Conservation (phyloP, 2,329 filamentous ascomycete species). For the Beauveria pseudobassiana region DNA sequence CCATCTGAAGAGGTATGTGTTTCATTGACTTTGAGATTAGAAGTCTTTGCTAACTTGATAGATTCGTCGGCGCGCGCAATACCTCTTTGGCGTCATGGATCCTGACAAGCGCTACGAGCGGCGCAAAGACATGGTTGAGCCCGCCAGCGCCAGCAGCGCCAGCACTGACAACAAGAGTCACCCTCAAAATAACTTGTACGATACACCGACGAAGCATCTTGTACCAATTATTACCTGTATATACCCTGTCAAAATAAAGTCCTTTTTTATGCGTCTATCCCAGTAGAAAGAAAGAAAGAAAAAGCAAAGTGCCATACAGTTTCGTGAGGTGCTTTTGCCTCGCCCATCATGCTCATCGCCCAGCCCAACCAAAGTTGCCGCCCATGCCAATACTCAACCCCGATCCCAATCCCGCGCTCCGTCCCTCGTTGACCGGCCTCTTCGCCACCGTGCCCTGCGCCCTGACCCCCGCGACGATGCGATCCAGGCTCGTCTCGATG, state of each 20-base stretch:
- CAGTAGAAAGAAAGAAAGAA: neutral
- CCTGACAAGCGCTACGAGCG: constrained; percentile 35
- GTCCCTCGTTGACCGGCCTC: constrained; percentile 66
- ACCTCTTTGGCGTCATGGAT: constrained; percentile 33
- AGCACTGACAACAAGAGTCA: constrained; percentile 19
- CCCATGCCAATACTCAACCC: constrained; percentile 52
- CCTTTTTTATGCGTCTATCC: constrained; percentile 3
- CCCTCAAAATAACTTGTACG: constrained; percentile 21
- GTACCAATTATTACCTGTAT: constrained; percentile 19
- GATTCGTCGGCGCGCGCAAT: constrained; percentile 30
- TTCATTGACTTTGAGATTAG: neutral
- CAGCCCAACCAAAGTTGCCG: constrained; percentile 50
- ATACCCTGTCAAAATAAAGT: constrained; percentile 7
- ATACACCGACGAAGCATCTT: constrained; percentile 20
- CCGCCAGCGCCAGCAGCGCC: constrained; percentile 13
- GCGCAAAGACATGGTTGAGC: constrained; percentile 30
- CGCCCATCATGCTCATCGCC: constrained; percentile 22
- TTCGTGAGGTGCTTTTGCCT: neutral
- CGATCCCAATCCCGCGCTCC: constrained; percentile 37
- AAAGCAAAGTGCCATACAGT: neutral
- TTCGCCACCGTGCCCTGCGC: constrained; percentile 72
- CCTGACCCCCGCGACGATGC: constrained; percentile 78
- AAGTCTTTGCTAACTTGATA: constrained; percentile 13
- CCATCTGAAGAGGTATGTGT: constrained; percentile 32
- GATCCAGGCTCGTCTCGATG: constrained; percentile 82